Evolutionary conservation across 2,329 filamentous ascomycete genomes (phyloP).

Genomic region (Monilinia aucupariae): DNA sequence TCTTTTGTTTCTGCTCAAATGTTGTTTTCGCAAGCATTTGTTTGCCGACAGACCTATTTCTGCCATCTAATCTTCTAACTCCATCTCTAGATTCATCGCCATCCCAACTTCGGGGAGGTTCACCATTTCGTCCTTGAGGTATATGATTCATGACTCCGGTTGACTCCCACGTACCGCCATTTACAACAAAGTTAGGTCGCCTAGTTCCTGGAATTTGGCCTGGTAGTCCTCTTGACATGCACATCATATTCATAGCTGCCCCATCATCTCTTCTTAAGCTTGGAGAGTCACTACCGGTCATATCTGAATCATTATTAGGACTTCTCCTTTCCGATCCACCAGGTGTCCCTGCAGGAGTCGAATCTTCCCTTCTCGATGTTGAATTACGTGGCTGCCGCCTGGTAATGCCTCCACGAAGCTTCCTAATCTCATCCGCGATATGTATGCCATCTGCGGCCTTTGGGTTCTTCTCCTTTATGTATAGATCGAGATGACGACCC

Average conservation of each 20-base stretch:
- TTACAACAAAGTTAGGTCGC: conserved; percentile 30
- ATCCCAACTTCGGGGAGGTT: conserved; percentile 38
- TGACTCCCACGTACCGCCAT: conserved; percentile 62
- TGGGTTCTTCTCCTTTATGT: conserved; percentile 89
- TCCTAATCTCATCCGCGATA: conserved; percentile 81
- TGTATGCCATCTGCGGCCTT: conserved; percentile 82
- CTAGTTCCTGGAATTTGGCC: conserved; percentile 31
- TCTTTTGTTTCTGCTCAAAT: conserved; percentile 57
- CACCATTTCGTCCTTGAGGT: conserved; percentile 46
- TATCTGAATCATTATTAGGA: conserved; percentile 34
- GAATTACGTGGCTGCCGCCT: conserved; percentile 72
- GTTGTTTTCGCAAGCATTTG: conserved; percentile 48
- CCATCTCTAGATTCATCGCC: conserved; percentile 34
- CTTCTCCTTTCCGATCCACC: conserved; percentile 37
- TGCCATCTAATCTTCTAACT: conserved; percentile 33
- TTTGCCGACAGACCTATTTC: conserved; percentile 42
- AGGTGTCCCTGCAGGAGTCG: conserved; percentile 52
- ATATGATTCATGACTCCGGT: conserved; percentile 76
- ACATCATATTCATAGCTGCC: conserved; percentile 36
- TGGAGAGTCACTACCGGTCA: conserved; percentile 34
- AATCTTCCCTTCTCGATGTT: conserved; percentile 47
- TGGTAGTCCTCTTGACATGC: not conserved
- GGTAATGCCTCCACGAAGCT: conserved; percentile 79
- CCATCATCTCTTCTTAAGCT: conserved; percentile 36
- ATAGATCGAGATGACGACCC: conserved; percentile 87